phyloP scores from a whole-genome alignment of 179 eudicot species.

The Amaranthus tricolor region DNA sequence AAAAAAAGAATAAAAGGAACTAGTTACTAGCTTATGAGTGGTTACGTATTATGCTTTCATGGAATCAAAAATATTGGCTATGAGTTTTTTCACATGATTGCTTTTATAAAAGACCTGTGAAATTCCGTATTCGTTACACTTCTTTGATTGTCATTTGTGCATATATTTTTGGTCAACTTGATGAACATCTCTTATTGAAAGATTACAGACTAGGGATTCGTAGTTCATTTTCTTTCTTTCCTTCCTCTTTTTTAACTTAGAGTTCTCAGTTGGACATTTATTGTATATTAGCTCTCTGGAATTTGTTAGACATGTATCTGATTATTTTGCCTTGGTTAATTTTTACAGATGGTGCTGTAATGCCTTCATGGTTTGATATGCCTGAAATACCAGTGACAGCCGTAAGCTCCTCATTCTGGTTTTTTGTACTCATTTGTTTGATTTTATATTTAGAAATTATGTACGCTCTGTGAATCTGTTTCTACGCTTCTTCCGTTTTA shows the following conservation, averaged over 20 bases:
- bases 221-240: neutral
- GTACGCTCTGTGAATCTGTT: neutral
- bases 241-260: neutral
- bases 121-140: neutral
- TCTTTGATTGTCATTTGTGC: neutral
- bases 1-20: neutral
- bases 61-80: neutral
- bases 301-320: neutral
- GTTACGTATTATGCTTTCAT: neutral
- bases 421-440: neutral
- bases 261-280: neutral
- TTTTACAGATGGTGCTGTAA: conserved; percentile 75
- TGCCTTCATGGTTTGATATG: conserved; percentile 98
- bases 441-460: too few species aligned
- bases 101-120: neutral
- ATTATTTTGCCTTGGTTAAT: neutral
- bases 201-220: neutral
- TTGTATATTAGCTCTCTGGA: neutral
- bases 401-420: conserved; percentile 47
- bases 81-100: neutral
- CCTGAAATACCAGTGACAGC: conserved; percentile 85
- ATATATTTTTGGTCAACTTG: neutral
- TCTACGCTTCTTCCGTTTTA: neutral
- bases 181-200: neutral
- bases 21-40: neutral